These are phyloP conservation scores for Lepidium africanum DNA, from an alignment of 345 rosid genomes.

Conservation along the genomic window DNA sequence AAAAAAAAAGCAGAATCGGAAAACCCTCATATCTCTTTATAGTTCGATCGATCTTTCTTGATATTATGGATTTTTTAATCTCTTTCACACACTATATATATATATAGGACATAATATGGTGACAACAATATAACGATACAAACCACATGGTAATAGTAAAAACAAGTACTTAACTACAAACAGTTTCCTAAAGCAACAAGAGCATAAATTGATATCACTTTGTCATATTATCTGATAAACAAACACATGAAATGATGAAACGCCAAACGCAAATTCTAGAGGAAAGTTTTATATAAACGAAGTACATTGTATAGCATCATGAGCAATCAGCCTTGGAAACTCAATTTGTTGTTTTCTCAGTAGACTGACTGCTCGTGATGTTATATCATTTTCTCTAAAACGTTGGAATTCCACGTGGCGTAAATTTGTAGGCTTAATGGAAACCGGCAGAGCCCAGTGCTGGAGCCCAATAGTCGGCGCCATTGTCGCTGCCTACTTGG, in stretches of 20 bases:
- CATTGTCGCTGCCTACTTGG: slow-evolving; percentile 81
- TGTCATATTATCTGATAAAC: background rate
- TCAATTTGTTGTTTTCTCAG: slow-evolving; percentile 35
- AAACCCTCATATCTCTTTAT: background rate
- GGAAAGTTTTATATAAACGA: background rate
- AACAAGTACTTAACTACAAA: slow-evolving; percentile 20
- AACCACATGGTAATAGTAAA: slow-evolving; percentile 9
- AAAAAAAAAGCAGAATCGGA: background rate
- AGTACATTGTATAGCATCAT: slow-evolving; percentile 80
- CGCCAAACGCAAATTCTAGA: slow-evolving; percentile 10
- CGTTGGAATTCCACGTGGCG: slow-evolving; percentile 14
- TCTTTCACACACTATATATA: no score
- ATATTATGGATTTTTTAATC: background rate
- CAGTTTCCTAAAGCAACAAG: slow-evolving; percentile 11
- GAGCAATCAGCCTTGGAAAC: slow-evolving; percentile 96
- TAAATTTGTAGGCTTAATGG: slow-evolving; percentile 23
- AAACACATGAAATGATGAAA: background rate
- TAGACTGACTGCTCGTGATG: slow-evolving; percentile 99
- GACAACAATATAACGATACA: slow-evolving; percentile 4
- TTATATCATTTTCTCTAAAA: slow-evolving; percentile 48
- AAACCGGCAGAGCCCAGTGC: slow-evolving; percentile 49
- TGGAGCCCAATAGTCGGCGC: slow-evolving; percentile 97
- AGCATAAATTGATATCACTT: slow-evolving; percentile 8
- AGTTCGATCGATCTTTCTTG: no score
- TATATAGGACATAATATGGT: background rate